A percentile compares a stretch with the other conserved stretches of the same genome.
These are phyloP conservation scores for Plantago major DNA, from an alignment of 257 asterid species.

Conservation along the genomic window DNA sequence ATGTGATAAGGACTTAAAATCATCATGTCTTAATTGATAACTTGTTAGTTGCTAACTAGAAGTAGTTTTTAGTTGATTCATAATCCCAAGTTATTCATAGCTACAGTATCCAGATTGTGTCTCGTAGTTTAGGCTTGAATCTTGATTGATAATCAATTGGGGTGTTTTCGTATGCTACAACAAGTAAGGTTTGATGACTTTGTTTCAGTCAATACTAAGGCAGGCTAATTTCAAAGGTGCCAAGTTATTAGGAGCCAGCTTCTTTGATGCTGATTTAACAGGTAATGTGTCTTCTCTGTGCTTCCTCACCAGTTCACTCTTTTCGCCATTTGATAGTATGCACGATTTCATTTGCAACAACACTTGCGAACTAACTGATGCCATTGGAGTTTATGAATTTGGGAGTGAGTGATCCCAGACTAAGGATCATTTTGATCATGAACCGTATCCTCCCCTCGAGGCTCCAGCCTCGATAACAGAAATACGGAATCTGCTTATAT, in stretches of 20 bases:
- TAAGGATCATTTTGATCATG: no score
- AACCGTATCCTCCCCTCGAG: no score
- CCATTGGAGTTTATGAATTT: no score
- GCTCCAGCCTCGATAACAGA: no score
- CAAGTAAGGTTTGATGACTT: conserved; percentile 5
- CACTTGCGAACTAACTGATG: no score
- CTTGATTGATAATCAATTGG: background rate
- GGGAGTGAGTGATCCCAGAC: no score
- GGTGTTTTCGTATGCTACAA: background rate
- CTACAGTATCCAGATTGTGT: no score
- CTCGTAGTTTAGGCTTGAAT: background rate
- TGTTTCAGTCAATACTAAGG: conserved; percentile 77
- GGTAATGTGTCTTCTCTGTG: conserved; percentile 30
- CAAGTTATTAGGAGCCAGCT: conserved; percentile 89
- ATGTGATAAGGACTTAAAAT: conserved; percentile 3
- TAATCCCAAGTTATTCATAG: no score
- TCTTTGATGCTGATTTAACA: conserved; percentile 97
- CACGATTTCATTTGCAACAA: no score
- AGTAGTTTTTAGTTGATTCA: background rate
- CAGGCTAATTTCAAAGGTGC: conserved; percentile 95
- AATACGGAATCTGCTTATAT: no score
- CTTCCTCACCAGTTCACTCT: conserved; percentile 14
- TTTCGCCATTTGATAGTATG: no score
- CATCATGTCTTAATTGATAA: background rate
- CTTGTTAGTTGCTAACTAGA: background rate